These are phyloP conservation scores for Phytophthora megakarya DNA, from an alignment of 352 stramenopile species.

Conservation along the genomic window DNA sequence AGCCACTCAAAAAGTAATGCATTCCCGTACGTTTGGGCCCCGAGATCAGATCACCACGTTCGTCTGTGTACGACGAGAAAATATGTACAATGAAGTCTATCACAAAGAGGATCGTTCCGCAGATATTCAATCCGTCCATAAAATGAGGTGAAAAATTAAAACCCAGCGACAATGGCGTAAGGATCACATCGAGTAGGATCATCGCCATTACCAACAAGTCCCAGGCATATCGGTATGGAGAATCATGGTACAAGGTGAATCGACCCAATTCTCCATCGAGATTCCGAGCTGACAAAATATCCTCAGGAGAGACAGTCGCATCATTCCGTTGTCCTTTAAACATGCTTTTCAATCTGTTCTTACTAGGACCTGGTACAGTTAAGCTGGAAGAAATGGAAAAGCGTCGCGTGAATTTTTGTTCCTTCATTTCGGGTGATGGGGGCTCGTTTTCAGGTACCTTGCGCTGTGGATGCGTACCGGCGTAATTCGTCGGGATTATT, in stretches of 20 bases:
- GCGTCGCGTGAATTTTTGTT: slow-evolving; percentile 40
- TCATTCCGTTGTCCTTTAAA: slow-evolving; percentile 30
- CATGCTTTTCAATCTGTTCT: slow-evolving; percentile 31
- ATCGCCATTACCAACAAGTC: slow-evolving; percentile 58
- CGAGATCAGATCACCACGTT: slow-evolving; percentile 56
- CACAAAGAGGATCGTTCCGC: slow-evolving; percentile 54
- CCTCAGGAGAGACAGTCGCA: slow-evolving; percentile 33
- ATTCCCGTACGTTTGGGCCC: slow-evolving; percentile 41
- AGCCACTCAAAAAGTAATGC: slow-evolving; percentile 61
- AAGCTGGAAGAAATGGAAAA: slow-evolving; percentile 40
- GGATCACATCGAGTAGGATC: slow-evolving; percentile 57
- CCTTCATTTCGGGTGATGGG: background rate
- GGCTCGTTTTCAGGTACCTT: slow-evolving; percentile 6
- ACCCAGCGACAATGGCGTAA: slow-evolving; percentile 58
- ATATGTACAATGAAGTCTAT: slow-evolving; percentile 62
- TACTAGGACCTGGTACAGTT: background rate
- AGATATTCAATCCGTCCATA: slow-evolving; percentile 36
- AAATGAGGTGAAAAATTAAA: slow-evolving; percentile 44
- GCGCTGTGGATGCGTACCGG: background rate
- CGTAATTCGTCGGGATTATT: background rate
- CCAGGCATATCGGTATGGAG: slow-evolving; percentile 43
- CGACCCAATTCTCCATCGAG: slow-evolving; percentile 35
- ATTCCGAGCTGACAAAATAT: slow-evolving; percentile 46
- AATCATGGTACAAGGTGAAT: slow-evolving; percentile 64
- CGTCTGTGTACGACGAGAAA: slow-evolving; percentile 59